Conservation (phyloP, 257 asterid species). For the Solanum chmielewskii region DNA sequence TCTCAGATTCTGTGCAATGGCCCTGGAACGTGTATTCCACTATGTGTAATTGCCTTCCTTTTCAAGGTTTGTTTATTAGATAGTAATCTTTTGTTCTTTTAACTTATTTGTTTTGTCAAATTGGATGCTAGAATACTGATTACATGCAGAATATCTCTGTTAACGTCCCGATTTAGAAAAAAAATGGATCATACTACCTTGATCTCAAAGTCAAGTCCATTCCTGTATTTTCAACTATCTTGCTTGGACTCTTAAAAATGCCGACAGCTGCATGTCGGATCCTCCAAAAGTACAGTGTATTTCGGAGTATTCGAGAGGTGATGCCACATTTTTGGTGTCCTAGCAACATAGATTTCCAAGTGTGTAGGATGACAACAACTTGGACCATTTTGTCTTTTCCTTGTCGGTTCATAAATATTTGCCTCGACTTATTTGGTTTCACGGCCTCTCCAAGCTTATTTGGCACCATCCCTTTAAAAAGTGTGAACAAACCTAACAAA, state of each 20-base stretch:
- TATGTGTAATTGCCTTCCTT: constrained; percentile 57
- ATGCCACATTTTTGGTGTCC: neutral
- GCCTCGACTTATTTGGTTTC: neutral
- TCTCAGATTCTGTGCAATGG: constrained; percentile 84
- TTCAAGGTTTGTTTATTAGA: constrained; percentile 49
- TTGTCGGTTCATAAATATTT: neutral
- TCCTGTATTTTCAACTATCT: neutral
- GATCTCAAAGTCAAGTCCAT: neutral
- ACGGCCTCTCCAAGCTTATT: neutral
- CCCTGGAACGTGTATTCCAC: constrained; percentile 90
- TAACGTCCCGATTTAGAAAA: neutral
- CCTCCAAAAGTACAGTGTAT: neutral
- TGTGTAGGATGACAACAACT: neutral
- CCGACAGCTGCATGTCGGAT: neutral
- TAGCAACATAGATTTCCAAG: neutral
- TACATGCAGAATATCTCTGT: neutral
- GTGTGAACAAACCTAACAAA: neutral
- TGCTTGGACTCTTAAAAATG: neutral
- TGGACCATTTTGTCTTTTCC: neutral
- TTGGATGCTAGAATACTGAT: neutral
- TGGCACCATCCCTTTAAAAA: neutral
- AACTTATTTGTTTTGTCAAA: neutral
- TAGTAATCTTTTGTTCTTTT: neutral
- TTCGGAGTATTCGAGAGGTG: neutral
- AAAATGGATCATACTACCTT: neutral